These are phyloP conservation scores for Infundibulicybe gibba DNA, from an alignment of 768 basidiomycete genomes.

Conservation along the genomic window DNA sequence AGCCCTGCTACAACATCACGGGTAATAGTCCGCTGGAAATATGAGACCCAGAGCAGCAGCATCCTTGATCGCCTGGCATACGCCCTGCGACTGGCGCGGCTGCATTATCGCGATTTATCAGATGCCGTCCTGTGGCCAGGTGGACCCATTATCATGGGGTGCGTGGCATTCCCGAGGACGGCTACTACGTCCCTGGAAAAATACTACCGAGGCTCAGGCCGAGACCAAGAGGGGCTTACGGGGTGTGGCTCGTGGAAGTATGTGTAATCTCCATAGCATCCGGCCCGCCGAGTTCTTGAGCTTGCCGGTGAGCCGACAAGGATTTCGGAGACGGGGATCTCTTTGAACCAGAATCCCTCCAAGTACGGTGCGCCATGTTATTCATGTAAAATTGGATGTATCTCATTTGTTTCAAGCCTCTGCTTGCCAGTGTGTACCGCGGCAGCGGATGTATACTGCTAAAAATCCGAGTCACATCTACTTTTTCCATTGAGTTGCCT, in stretches of 20 bases:
- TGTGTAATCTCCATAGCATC: constrained; percentile 30
- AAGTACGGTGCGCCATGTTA: too few species aligned
- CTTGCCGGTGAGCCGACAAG: constrained; percentile 22
- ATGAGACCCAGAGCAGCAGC: constrained; percentile 27
- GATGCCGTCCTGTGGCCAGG: not conserved
- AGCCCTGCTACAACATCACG: constrained; percentile 18
- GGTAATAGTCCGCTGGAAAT: constrained; percentile 23
- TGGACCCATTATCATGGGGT: constrained; percentile 17
- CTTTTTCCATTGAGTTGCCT: too few species aligned
- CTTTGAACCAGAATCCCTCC: constrained; percentile 25
- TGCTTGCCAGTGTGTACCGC: too few species aligned
- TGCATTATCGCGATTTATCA: not conserved
- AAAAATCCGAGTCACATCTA: too few species aligned
- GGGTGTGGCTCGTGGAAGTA: constrained; percentile 27
- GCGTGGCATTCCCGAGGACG: constrained; percentile 23
- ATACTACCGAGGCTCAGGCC: constrained; percentile 3
- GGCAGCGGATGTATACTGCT: too few species aligned
- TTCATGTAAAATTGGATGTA: too few species aligned
- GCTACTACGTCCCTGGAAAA: constrained; percentile 22
- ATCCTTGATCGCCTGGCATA: constrained; percentile 26
- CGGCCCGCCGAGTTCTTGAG: constrained; percentile 23
- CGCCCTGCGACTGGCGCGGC: constrained; percentile 27
- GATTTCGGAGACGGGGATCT: constrained; percentile 25
- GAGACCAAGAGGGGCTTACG: constrained; percentile 8
- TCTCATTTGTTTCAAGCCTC: too few species aligned